Evolutionary conservation across 1,139 yeast species (phyloP).

Genomic region (Pneumocystis oryctolagi): DNA sequence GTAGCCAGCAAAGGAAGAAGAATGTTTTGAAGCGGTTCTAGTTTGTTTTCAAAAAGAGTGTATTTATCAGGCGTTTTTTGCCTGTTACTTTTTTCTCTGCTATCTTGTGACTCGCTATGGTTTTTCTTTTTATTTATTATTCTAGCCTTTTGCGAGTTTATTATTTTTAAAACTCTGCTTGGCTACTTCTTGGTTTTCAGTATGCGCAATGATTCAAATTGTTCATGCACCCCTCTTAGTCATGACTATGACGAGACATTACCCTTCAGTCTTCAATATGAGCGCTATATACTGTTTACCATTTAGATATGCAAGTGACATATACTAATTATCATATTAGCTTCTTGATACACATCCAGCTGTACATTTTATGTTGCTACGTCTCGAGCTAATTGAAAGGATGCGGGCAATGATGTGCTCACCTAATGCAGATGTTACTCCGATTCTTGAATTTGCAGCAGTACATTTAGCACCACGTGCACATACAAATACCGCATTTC

Average conservation of each 20-base stretch:
- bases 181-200: neutral
- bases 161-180: neutral
- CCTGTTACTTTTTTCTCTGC: too few relatives aligned
- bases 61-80: too few relatives aligned
- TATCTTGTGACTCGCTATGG: too few relatives aligned
- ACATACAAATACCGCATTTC: constrained; percentile 19
- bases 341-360: constrained; percentile 24
- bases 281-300: constrained; percentile 7
- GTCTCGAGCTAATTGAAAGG: constrained; percentile 29
- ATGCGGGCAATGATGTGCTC: constrained; percentile 21
- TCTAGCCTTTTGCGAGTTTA: neutral
- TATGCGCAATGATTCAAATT: constrained; percentile 16
- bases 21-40: neutral
- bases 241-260: constrained; percentile 16
- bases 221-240: constrained; percentile 21
- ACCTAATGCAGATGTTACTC: constrained; percentile 18
- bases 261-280: constrained; percentile 21
- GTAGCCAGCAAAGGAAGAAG: neutral
- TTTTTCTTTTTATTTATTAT: neutral
- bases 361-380: constrained; percentile 26
- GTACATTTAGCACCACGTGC: constrained; percentile 27
- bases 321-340: constrained; percentile 6
- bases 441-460: constrained; percentile 28
- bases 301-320: too few relatives aligned
- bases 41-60: too few relatives aligned